These are phyloP conservation scores for Puccinia brachypodii DNA, from an alignment of 1,284 basidiomycete genomes.

Conservation along the genomic window DNA sequence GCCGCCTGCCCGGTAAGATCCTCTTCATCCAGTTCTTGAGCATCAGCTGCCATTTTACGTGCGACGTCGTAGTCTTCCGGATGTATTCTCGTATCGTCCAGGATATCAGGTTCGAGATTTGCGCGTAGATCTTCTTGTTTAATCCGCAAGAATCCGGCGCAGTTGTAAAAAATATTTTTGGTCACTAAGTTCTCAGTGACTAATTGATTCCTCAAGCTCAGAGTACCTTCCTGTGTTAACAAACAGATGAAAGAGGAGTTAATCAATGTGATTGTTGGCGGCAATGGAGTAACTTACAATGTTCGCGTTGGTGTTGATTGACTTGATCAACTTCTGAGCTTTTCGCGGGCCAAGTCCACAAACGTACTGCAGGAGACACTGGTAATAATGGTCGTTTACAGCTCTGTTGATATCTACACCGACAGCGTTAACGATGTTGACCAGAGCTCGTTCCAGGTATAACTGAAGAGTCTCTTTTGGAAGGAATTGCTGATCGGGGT, in stretches of 20 bases:
- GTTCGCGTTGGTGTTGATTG: slow-evolving; percentile 71
- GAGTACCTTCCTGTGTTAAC: slow-evolving; percentile 69
- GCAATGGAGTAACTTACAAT: slow-evolving; percentile 15
- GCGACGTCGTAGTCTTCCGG: slow-evolving; percentile 98
- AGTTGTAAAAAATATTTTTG: slow-evolving; percentile 79
- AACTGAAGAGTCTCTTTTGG: slow-evolving; percentile 78
- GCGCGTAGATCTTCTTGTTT: slow-evolving; percentile 68
- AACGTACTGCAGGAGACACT: slow-evolving; percentile 82
- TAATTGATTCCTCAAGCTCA: slow-evolving; percentile 80
- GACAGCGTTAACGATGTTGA: slow-evolving; percentile 84
- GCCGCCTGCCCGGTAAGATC: slow-evolving; percentile 75
- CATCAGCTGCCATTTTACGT: slow-evolving; percentile 97
- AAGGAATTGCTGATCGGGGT: slow-evolving; percentile 77
- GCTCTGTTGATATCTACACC: slow-evolving; percentile 96
- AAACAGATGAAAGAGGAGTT: slow-evolving; percentile 49
- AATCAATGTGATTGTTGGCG: not conserved
- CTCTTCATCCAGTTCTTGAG: slow-evolving; percentile 90
- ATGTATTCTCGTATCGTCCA: slow-evolving; percentile 95
- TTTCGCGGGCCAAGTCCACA: slow-evolving; percentile 94
- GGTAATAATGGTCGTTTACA: slow-evolving; percentile 80
- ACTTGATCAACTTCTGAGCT: slow-evolving; percentile 79
- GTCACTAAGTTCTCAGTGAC: slow-evolving; percentile 75
- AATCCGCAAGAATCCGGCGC: slow-evolving; percentile 85
- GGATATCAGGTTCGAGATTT: slow-evolving; percentile 73
- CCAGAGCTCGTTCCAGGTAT: slow-evolving; percentile 80